Evolutionary conservation across 2,329 filamentous ascomycete species (phyloP).

Genomic region (Fusarium ramigenum): DNA sequence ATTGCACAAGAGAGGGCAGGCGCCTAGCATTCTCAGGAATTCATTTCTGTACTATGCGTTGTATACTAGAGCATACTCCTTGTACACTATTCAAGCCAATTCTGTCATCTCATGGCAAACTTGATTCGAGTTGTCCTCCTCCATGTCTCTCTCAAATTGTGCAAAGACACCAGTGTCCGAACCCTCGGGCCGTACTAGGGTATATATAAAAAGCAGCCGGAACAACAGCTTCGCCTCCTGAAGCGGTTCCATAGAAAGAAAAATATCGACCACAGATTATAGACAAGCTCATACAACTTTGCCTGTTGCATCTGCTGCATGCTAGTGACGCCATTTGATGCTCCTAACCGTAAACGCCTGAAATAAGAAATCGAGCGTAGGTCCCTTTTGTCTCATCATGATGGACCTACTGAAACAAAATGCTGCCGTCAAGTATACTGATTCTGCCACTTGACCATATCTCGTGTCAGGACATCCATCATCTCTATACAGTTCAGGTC

Average conservation of each 20-base stretch:
- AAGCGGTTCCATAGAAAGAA: conserved; percentile 13
- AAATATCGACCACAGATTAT: conserved; percentile 10
- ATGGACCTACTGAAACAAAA: background rate
- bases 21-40: conserved; percentile 35
- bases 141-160: conserved; percentile 16
- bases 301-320: conserved; percentile 33
- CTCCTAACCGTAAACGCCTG: conserved; percentile 36
- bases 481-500: conserved; percentile 83
- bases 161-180: conserved; percentile 24
- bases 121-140: conserved; percentile 1
- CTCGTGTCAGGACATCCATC: conserved; percentile 86
- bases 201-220: conserved; percentile 29
- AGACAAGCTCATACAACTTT: conserved; percentile 19
- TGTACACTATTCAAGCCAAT: conserved; percentile 33
- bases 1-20: conserved; percentile 56
- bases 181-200: conserved; percentile 17
- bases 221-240: conserved; percentile 14
- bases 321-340: conserved; percentile 38
- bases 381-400: background rate
- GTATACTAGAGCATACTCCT: conserved; percentile 22
- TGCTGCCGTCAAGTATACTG: conserved; percentile 61
- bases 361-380: conserved; percentile 9
- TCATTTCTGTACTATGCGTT: conserved; percentile 19
- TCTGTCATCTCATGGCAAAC: conserved; percentile 18
- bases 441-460: conserved; percentile 87